Percentiles rank a stretch among this genome's conserved stretches.
phyloP scores from a whole-genome alignment of 2,329 filamentous ascomycete species.

The Ilyonectria mors-panacis region DNA sequence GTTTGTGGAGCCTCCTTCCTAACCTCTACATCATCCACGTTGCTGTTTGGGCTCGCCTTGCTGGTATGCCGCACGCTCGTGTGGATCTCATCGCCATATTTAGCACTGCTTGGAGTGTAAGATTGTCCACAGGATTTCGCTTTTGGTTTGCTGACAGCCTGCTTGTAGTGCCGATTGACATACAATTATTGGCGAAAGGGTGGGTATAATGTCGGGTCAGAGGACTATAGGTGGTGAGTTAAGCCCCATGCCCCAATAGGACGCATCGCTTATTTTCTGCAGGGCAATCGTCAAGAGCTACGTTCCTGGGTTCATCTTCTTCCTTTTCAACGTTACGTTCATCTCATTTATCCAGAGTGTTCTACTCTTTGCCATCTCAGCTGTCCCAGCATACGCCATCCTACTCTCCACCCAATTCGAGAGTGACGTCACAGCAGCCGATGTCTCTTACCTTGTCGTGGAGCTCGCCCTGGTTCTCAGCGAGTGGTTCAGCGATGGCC shows the following conservation, averaged over 20 bases:
- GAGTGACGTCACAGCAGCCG: constrained; percentile 60
- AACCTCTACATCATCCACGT: constrained; percentile 90
- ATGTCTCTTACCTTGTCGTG: constrained; percentile 63
- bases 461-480: constrained; percentile 68
- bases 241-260: neutral
- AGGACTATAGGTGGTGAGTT: constrained; percentile 89
- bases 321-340: constrained; percentile 90
- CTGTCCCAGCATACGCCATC: constrained; percentile 85
- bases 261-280: constrained; percentile 22
- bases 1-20: constrained; percentile 91
- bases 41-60: constrained; percentile 83
- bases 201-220: constrained; percentile 88
- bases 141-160: constrained; percentile 27
- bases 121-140: constrained; percentile 45
- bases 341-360: constrained; percentile 88
- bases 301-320: constrained; percentile 77
- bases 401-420: constrained; percentile 79
- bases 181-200: constrained; percentile 98
- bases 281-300: constrained; percentile 80
- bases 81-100: constrained; percentile 81
- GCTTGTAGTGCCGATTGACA: constrained; percentile 81
- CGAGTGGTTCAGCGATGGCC: constrained; percentile 89
- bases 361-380: constrained; percentile 83
- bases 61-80: constrained; percentile 77
- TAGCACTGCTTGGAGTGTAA: constrained; percentile 84